phyloP scores from a whole-genome alignment of 2,329 filamentous ascomycete species.

The Penicillium sp. region DNA sequence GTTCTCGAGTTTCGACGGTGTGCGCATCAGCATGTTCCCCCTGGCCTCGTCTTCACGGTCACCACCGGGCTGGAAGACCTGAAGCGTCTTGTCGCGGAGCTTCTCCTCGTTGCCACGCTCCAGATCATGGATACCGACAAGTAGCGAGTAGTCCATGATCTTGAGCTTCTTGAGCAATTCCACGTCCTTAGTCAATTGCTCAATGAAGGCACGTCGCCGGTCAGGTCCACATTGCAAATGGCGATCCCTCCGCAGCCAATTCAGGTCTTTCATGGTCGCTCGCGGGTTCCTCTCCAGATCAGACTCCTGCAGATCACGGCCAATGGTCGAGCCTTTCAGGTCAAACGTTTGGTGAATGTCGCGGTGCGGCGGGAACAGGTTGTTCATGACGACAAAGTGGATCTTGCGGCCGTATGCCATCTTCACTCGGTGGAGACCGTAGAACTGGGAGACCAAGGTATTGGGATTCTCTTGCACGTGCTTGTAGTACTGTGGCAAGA shows the following conservation, averaged over 20 bases:
- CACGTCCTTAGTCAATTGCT: conserved; percentile 87
- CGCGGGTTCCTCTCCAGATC: conserved; percentile 84
- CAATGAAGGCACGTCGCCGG: conserved; percentile 85
- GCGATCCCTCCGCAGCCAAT: conserved; percentile 86
- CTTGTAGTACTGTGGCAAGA: conserved; percentile 83
- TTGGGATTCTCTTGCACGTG: conserved; percentile 94
- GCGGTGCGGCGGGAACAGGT: conserved; percentile 93
- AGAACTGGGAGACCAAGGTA: conserved; percentile 95
- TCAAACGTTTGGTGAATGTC: conserved; percentile 98
- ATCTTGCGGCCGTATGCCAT: conserved; percentile 98
- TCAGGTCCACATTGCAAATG: conserved; percentile 84
- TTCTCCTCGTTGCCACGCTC: conserved; percentile 94
- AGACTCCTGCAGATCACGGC: conserved; percentile 86
- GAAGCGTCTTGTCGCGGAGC: conserved; percentile 81
- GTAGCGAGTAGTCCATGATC: conserved; percentile 98
- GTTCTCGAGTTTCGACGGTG: conserved; percentile 90
- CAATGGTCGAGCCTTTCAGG: conserved; percentile 92
- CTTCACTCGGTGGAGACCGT: conserved; percentile 95
- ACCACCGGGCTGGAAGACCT: conserved; percentile 90
- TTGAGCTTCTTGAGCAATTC: conserved; percentile 80
- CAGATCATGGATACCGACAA: conserved; percentile 91
- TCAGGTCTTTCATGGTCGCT: conserved; percentile 93
- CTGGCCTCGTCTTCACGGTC: conserved; percentile 65
- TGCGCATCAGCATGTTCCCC: conserved; percentile 73
- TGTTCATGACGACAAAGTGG: conserved; percentile 99